A percentile compares a stretch with the other conserved stretches of the same genome.
These are phyloP conservation scores for Davidsoniella virescens DNA, from an alignment of 2,329 filamentous ascomycete genomes.

Conservation along the genomic window DNA sequence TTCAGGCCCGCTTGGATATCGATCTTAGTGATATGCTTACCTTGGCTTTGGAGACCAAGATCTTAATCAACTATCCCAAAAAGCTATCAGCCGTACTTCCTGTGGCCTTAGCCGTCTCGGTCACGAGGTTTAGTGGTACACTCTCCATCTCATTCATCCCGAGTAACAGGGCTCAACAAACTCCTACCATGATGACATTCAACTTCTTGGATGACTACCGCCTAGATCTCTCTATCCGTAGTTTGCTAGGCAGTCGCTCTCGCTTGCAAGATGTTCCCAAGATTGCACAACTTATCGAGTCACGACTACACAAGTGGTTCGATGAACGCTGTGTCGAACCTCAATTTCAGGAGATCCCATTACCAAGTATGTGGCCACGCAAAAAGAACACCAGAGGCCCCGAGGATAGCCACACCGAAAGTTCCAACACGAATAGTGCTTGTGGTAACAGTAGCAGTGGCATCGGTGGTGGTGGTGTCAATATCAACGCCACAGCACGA, in stretches of 20 bases:
- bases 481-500: slow-evolving; percentile 14
- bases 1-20: slow-evolving; percentile 94
- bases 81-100: slow-evolving; percentile 76
- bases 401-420: slow-evolving; percentile 32
- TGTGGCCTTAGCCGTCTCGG: slow-evolving; percentile 77
- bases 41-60: slow-evolving; percentile 80
- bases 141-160: slow-evolving; percentile 88
- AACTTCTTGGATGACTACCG: slow-evolving; percentile 84
- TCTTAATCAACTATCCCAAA: slow-evolving; percentile 89
- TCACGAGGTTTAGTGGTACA: slow-evolving; percentile 89
- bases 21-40: slow-evolving; percentile 94
- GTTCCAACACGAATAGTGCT: slow-evolving; percentile 26
- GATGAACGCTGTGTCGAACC: slow-evolving; percentile 76
- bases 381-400: slow-evolving; percentile 70
- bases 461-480: slow-evolving; percentile 17
- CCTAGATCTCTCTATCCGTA: slow-evolving; percentile 66
- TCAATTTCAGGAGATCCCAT: slow-evolving; percentile 69
- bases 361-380: slow-evolving; percentile 68
- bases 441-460: slow-evolving; percentile 26
- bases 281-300: slow-evolving; percentile 70
- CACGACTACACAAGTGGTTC: slow-evolving; percentile 70
- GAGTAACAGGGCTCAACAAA: slow-evolving; percentile 47
- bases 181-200: slow-evolving; percentile 81
- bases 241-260: slow-evolving; percentile 63
- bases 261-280: slow-evolving; percentile 75